Conservation (phyloP, 352 stramenopile genomes). For the Phytophthora boehmeriae region DNA sequence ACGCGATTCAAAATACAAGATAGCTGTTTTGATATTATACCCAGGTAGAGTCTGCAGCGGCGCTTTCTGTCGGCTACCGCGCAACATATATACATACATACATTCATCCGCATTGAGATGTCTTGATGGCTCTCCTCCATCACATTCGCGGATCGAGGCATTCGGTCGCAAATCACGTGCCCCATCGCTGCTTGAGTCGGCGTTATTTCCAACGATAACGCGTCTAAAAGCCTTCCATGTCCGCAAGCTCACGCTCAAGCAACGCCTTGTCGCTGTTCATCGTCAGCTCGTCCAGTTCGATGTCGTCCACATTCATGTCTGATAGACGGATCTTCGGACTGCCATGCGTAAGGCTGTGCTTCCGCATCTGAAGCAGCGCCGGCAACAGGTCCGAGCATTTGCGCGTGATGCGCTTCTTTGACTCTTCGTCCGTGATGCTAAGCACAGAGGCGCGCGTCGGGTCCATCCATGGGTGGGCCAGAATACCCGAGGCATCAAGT, state of each 20-base stretch:
- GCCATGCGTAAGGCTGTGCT: constrained; percentile 71
- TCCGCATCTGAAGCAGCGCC: constrained; percentile 77
- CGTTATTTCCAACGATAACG: constrained; percentile 37
- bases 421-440: constrained; percentile 37
- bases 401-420: constrained; percentile 34
- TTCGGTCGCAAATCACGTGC: constrained; percentile 1
- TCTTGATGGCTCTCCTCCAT: constrained; percentile 1
- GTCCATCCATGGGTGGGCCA: constrained; percentile 87
- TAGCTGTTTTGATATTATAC: constrained; percentile 46
- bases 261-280: constrained; percentile 69
- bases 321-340: constrained; percentile 72
- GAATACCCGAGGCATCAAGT: constrained; percentile 67
- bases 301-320: constrained; percentile 75
- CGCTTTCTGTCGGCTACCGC: constrained; percentile 16
- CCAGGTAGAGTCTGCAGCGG: constrained; percentile 30
- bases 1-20: constrained; percentile 21
- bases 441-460: constrained; percentile 26
- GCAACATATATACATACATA: constrained; percentile 36
- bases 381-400: constrained; percentile 69
- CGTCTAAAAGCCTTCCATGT: constrained; percentile 53
- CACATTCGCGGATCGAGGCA: constrained; percentile 5
- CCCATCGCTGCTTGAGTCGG: constrained; percentile 1
- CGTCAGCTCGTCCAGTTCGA: constrained; percentile 56
- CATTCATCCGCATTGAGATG: constrained; percentile 22
- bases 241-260: constrained; percentile 68